Evolutionary conservation across 2,329 filamentous ascomycete genomes (phyloP).

Genomic region (Parastagonospora avenae): DNA sequence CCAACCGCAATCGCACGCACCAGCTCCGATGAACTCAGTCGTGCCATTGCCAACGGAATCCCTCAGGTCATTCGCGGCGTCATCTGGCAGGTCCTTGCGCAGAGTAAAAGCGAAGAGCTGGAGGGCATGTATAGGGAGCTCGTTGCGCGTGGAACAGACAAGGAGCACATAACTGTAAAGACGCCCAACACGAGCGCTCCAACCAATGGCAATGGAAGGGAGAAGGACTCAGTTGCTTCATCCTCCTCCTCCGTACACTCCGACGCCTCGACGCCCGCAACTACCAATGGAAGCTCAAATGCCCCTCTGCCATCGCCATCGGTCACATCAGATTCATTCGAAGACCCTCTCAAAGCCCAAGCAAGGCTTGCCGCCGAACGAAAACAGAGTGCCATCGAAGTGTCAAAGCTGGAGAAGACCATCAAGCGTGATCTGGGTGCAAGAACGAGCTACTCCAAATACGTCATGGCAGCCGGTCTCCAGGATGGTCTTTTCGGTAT

Average conservation of each 20-base stretch:
- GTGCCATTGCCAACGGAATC: conserved; percentile 89
- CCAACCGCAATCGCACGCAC: conserved; percentile 85
- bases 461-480: conserved; percentile 85
- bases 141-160: conserved; percentile 77
- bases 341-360: conserved; percentile 69
- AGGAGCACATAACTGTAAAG: conserved; percentile 57
- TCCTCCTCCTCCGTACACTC: conserved; percentile 87
- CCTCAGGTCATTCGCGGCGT: conserved; percentile 96
- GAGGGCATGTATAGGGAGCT: conserved; percentile 87
- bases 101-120: conserved; percentile 91
- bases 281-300: conserved; percentile 53
- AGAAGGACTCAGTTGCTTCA: conserved; percentile 71
- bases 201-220: conserved; percentile 54
- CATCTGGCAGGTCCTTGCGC: conserved; percentile 95
- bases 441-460: conserved; percentile 95
- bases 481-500: conserved; percentile 94
- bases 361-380: conserved; percentile 68
- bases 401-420: conserved; percentile 85
- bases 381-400: conserved; percentile 72
- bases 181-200: conserved; percentile 55
- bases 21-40: conserved; percentile 86
- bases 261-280: conserved; percentile 68
- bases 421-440: conserved; percentile 91
- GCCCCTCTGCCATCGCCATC: conserved; percentile 55
- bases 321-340: conserved; percentile 60